Percentiles rank a stretch among this genome's conserved stretches.
phyloP scores from a whole-genome alignment of 176 grass and related monocot genomes.

The Rhynchospora breviuscula region DNA sequence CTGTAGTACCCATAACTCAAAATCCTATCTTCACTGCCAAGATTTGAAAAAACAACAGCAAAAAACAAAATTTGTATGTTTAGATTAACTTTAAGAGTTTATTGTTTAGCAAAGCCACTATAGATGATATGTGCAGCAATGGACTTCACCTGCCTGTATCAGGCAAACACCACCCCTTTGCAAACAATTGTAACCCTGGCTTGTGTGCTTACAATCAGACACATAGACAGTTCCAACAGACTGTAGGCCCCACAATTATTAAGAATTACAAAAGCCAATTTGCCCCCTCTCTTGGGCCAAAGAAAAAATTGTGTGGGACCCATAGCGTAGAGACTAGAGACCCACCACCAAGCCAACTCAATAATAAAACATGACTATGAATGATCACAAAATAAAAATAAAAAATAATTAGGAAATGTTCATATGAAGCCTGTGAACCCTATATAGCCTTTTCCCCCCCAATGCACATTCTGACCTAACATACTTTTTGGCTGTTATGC shows the following conservation, averaged over 20 bases:
- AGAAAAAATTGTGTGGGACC: neutral
- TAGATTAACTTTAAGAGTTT: neutral
- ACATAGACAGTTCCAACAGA: neutral
- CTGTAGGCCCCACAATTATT: neutral
- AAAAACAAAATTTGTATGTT: constrained; percentile 11
- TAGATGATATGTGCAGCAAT: neutral
- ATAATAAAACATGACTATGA: neutral
- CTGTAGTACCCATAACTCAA: constrained; percentile 87
- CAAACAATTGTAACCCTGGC: neutral
- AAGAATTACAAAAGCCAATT: neutral
- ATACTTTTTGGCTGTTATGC: neutral
- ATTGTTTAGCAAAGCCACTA: neutral
- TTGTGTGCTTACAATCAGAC: neutral
- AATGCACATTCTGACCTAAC: neutral
- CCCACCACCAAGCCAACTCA: neutral
- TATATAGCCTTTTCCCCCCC: neutral
- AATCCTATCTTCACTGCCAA: constrained; percentile 75
- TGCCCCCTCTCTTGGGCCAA: neutral
- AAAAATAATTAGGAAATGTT: neutral
- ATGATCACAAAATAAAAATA: neutral
- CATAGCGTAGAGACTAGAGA: neutral
- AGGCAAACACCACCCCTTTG: neutral
- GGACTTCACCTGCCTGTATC: neutral
- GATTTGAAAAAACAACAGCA: neutral
- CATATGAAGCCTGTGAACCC: neutral